Percentiles rank a stretch among this genome's conserved stretches.
These are phyloP conservation scores for Annulohypoxylon maeteangense DNA, from an alignment of 495 filamentous ascomycete genomes.

Conservation along the genomic window DNA sequence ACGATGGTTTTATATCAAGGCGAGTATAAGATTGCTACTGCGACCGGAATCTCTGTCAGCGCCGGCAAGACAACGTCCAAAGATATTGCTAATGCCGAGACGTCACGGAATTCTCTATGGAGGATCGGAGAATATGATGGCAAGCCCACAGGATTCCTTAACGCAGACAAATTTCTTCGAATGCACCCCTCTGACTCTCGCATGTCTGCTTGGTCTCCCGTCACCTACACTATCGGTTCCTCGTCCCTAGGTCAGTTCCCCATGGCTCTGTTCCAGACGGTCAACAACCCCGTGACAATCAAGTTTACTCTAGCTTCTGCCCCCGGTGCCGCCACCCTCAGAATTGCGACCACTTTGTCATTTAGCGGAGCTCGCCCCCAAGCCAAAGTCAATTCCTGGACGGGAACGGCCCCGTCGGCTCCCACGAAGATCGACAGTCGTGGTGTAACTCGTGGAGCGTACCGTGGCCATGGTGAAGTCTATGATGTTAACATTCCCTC, in stretches of 20 bases:
- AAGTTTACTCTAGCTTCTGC: slow-evolving; percentile 65
- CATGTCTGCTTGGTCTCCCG: slow-evolving; percentile 68
- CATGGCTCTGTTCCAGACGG: slow-evolving; percentile 72
- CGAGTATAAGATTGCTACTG: slow-evolving; percentile 66
- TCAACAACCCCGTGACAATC: slow-evolving; percentile 72
- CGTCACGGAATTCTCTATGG: slow-evolving; percentile 64
- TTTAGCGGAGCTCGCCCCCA: slow-evolving; percentile 66
- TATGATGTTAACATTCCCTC: slow-evolving; percentile 67
- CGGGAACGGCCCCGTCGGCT: slow-evolving; percentile 59
- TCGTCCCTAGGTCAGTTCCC: slow-evolving; percentile 64
- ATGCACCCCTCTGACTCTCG: slow-evolving; percentile 75
- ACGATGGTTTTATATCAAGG: slow-evolving; percentile 74
- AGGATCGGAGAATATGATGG: slow-evolving; percentile 74
- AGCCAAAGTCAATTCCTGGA: slow-evolving; percentile 63
- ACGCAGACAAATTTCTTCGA: slow-evolving; percentile 70
- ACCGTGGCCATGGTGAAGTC: slow-evolving; percentile 69
- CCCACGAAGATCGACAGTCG: slow-evolving; percentile 72
- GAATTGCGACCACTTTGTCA: slow-evolving; percentile 71
- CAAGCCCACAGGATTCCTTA: slow-evolving; percentile 71
- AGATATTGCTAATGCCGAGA: slow-evolving; percentile 63
- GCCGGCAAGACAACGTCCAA: slow-evolving; percentile 64
- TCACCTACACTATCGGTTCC: slow-evolving; percentile 69
- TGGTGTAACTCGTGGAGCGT: slow-evolving; percentile 72
- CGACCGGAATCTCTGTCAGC: slow-evolving; percentile 61
- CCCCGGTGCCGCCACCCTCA: slow-evolving; percentile 64